Conservation (phyloP, 2,329 filamentous ascomycete genomes). For the Epichloe gansuensis region DNA sequence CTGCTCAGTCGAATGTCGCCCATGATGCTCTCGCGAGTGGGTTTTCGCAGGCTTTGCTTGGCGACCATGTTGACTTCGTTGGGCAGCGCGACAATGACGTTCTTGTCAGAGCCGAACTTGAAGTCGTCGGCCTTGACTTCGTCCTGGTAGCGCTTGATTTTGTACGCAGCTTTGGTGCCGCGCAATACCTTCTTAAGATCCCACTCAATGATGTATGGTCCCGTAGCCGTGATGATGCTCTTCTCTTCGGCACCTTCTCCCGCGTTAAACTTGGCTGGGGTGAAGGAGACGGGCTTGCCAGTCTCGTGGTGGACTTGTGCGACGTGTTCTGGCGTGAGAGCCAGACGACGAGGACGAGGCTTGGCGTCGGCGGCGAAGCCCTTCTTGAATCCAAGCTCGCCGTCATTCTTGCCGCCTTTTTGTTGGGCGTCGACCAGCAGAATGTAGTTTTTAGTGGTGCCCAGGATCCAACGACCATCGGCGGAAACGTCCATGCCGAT, state of each 20-base stretch:
- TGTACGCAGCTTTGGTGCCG: slow-evolving; percentile 77
- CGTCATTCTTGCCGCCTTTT: slow-evolving; percentile 88
- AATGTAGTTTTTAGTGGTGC: slow-evolving; percentile 87
- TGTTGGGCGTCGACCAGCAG: slow-evolving; percentile 87
- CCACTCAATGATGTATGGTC: slow-evolving; percentile 96
- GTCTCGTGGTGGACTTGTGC: slow-evolving; percentile 98
- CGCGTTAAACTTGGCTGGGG: slow-evolving; percentile 86
- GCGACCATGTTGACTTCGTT: slow-evolving; percentile 98
- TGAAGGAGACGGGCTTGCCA: slow-evolving; percentile 74
- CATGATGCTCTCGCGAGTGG: slow-evolving; percentile 88
- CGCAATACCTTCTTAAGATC: slow-evolving; percentile 78
- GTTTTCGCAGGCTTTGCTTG: slow-evolving; percentile 71
- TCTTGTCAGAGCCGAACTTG: slow-evolving; percentile 93
- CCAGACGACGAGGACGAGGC: slow-evolving; percentile 82
- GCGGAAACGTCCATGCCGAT: slow-evolving; percentile 91
- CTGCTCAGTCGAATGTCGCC: slow-evolving; percentile 38
- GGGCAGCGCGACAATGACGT: slow-evolving; percentile 90
- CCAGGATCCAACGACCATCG: slow-evolving; percentile 90
- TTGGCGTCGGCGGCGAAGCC: slow-evolving; percentile 86
- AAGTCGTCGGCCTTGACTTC: slow-evolving; percentile 98
- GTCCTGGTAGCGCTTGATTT: slow-evolving; percentile 91
- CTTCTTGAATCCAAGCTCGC: slow-evolving; percentile 95
- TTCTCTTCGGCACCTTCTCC: slow-evolving; percentile 73
- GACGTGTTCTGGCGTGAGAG: slow-evolving; percentile 80
- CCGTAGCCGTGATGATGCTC: slow-evolving; percentile 91